Base-by-base conservation (phyloP, 1,139 yeast species). In the Hansenula anomala region DNA sequence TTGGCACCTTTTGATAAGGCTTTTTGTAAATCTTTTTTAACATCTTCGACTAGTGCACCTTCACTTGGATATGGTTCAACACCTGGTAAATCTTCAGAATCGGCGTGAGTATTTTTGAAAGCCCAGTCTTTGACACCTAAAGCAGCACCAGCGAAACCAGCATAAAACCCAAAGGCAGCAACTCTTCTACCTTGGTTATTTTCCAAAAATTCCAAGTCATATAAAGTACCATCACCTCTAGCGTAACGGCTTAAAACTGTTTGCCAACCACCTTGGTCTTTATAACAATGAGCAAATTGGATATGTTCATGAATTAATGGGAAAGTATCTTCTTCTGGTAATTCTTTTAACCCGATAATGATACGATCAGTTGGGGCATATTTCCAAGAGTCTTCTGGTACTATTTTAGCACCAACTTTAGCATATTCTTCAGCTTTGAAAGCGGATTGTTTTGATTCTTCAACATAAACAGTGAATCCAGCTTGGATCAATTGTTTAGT, bases 101-200 rank as follows among this genome's bases (percentile, higher is more conserved):
- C 70, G 10, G 82, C 45, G 57, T 85, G 80, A 24, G 80, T 66
- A 61, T 85, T 92, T 67, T 90, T 89, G 69, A 84, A 85, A 36
- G 95, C 86, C 97, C 97, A 92, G 63, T 89, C 96, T 59, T 78
- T 78, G 39, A 90, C 73, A 56, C 98, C 98, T 41, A 92, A 67
- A 24, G 98, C 98, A 35, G 99, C 97, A 57, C 98, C 98, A 13
- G 97, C 98, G 60, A 94, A 92, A 19, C 98, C 98, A 35, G 99
- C 98, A 62, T 92, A 92, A 71, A 78, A 94, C 15, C 99, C 98
- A 60, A 92, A 92, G 13, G 98, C 98, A 36, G 98, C 99, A 30
- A 94, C 99, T 67, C 98, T 84, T 71, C 97, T 85, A 28, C 97
- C 97, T 59, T 79, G 80, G 52, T 86, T 97, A 60, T 92, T 88